phyloP scores from a whole-genome alignment of 2,329 filamentous ascomycete species.

The Fusarium lyarnte region DNA sequence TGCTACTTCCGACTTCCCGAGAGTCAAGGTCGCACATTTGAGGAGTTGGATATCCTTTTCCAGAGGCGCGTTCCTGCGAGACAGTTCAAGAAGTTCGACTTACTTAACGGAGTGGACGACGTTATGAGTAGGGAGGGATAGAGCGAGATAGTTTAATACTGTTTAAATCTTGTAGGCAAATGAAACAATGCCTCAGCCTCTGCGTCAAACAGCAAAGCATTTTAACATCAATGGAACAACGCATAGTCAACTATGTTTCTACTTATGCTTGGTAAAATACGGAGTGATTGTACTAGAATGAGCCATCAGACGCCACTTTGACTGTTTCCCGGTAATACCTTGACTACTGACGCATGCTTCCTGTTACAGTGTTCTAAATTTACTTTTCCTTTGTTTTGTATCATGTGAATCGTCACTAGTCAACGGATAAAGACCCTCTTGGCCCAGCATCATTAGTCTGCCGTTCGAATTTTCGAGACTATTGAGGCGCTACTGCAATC shows the following conservation, averaged over 20 bases:
- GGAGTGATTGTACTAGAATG: neutral
- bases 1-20: constrained; percentile 48
- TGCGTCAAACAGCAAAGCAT: neutral
- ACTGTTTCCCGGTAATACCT: no score
- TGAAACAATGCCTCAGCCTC: accelerated
- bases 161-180: accelerated
- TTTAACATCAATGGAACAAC: no score
- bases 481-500: neutral
- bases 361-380: no score
- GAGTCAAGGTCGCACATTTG: constrained; percentile 46
- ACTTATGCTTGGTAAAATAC: neutral
- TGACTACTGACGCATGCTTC: no score
- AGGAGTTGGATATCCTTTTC: constrained; percentile 49
- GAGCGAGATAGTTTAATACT: accelerated
- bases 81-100: constrained; percentile 45
- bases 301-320: no score
- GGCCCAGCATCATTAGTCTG: no score
- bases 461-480: no score
- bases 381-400: no score
- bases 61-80: constrained; percentile 44
- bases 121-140: neutral
- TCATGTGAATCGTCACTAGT: no score
- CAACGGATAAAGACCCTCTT: accelerated
- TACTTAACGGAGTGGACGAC: neutral
- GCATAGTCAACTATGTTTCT: neutral